Conservation (phyloP, 2,329 filamentous ascomycete genomes). For the Bipolaris gigantea region DNA sequence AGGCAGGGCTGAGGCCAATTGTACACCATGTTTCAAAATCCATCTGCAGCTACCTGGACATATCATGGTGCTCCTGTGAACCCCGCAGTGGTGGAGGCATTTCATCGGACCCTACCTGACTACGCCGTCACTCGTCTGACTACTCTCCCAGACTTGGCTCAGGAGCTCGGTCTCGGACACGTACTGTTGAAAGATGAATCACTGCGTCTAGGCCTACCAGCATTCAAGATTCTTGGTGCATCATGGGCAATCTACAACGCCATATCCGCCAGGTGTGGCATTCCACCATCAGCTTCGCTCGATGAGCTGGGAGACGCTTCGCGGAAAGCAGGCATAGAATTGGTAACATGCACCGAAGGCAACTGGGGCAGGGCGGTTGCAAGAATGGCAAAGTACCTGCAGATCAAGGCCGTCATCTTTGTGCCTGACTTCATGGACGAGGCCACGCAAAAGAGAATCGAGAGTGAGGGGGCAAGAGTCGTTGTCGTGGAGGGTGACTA, state of each 20-base stretch:
- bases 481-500: slow-evolving; percentile 62
- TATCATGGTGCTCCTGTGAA: slow-evolving; percentile 19
- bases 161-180: slow-evolving; percentile 54
- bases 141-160: slow-evolving; percentile 57
- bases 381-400: slow-evolving; percentile 65
- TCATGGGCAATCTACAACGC: slow-evolving; percentile 71
- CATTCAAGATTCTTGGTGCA: slow-evolving; percentile 81
- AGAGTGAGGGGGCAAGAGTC: slow-evolving; percentile 64
- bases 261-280: slow-evolving; percentile 50
- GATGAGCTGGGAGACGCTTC: slow-evolving; percentile 47
- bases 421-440: slow-evolving; percentile 63
- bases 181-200: slow-evolving; percentile 74
- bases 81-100: slow-evolving; percentile 40
- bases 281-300: slow-evolving; percentile 50
- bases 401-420: slow-evolving; percentile 60
- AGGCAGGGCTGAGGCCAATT: background rate
- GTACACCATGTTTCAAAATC: slow-evolving; percentile 31
- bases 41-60: slow-evolving; percentile 28
- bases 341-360: slow-evolving; percentile 72
- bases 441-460: slow-evolving; percentile 58
- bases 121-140: slow-evolving; percentile 61
- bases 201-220: slow-evolving; percentile 66
- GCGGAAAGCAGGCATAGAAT: slow-evolving; percentile 37
- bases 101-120: slow-evolving; percentile 62
- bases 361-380: slow-evolving; percentile 77